Evolutionary conservation across 1,284 basidiomycete species (phyloP).

Genomic region (Cronartium quercuum): DNA sequence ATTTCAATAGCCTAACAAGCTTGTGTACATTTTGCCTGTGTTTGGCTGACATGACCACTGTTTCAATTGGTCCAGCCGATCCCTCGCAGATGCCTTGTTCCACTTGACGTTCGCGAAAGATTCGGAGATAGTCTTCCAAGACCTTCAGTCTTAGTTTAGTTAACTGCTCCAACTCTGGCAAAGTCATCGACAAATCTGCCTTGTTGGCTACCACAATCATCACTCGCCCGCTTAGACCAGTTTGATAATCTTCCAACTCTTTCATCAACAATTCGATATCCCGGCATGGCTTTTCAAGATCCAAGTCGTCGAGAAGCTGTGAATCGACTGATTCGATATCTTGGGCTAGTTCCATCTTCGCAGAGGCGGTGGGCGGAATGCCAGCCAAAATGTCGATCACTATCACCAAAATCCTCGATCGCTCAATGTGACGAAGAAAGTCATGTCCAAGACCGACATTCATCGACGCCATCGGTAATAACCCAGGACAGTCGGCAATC

Average conservation of each 20-base stretch:
- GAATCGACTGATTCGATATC: conserved; percentile 64
- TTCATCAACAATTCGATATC: conserved; percentile 63
- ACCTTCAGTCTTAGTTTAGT: conserved; percentile 6
- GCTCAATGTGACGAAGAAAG: conserved; percentile 87
- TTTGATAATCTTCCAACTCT: conserved; percentile 38
- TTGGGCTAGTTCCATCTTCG: conserved; percentile 53
- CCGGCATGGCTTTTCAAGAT: conserved; percentile 72
- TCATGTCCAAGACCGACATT: conserved; percentile 89
- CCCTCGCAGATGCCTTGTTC: not conserved
- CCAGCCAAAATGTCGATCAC: conserved; percentile 77
- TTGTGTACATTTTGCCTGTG: not conserved
- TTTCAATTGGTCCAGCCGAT: not conserved
- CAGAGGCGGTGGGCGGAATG: conserved; percentile 52
- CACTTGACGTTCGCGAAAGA: not conserved
- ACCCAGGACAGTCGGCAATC: conserved; percentile 94
- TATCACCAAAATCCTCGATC: conserved; percentile 80
- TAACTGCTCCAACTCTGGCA: not conserved
- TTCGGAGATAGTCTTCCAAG: not conserved
- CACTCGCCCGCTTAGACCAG: conserved; percentile 41
- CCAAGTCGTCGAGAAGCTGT: conserved; percentile 59
- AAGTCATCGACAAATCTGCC: conserved; percentile 63
- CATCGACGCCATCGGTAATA: conserved; percentile 74
- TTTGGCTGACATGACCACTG: conserved; percentile 2
- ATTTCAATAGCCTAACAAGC: conserved; percentile 1
- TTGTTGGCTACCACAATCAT: conserved; percentile 81